Conservation (phyloP, 2,329 filamentous ascomycete genomes). For the Xylaria sp. region DNA sequence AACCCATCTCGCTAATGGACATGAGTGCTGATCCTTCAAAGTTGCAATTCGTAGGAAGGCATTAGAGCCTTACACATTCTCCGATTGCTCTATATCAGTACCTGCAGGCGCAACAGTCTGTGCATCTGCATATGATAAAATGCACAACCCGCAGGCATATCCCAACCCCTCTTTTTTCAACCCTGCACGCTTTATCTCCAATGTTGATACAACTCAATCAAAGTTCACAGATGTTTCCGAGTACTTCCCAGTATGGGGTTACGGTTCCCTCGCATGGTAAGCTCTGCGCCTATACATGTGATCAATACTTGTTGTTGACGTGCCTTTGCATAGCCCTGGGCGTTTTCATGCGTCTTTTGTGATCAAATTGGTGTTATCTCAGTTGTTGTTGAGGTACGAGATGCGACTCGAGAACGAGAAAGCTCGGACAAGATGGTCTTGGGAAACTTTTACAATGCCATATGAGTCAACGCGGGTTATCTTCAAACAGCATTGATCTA, state of each 20-base stretch:
- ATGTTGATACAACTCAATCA: background rate
- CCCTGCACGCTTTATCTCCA: background rate
- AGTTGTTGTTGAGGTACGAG: background rate
- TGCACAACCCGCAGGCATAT: constrained; percentile 6
- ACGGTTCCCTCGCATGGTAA: constrained; percentile 6
- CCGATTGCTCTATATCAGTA: constrained; percentile 1
- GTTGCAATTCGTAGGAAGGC: constrained; percentile 10
- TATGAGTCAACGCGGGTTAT: constrained; percentile 1
- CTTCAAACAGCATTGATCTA: no score
- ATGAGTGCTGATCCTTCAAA: background rate
- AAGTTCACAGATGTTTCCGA: constrained; percentile 11
- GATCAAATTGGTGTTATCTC: background rate
- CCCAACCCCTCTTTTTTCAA: background rate
- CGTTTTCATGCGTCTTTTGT: background rate
- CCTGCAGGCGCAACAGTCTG: constrained; percentile 9
- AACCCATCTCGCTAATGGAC: no score
- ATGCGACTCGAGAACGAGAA: background rate
- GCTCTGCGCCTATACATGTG: no score
- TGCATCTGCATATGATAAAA: constrained; percentile 6
- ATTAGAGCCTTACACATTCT: constrained; percentile 11
- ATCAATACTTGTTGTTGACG: no score
- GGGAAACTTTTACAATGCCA: constrained; percentile 5
- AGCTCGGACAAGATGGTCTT: background rate
- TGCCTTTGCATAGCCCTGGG: background rate
- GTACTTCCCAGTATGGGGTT: constrained; percentile 6